Percentiles rank a stretch among this genome's conserved stretches.
These are phyloP conservation scores for Neurospora discreta DNA, from an alignment of 495 filamentous ascomycete genomes.

Conservation along the genomic window DNA sequence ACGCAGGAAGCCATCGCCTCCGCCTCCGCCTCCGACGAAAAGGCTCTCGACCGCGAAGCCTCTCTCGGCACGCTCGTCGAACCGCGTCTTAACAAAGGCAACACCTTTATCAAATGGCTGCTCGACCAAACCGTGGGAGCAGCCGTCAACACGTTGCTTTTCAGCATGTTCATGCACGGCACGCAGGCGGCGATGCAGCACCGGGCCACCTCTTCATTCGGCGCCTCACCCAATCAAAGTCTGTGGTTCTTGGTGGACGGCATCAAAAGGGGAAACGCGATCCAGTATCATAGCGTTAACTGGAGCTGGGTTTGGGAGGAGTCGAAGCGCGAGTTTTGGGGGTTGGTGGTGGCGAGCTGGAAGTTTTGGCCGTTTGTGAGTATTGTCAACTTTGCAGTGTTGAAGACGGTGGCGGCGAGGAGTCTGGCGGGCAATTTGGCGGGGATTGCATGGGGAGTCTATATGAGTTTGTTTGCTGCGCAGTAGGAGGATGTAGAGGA, in stretches of 20 bases:
- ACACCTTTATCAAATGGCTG: conserved; percentile 69
- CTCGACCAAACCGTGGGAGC: conserved; percentile 76
- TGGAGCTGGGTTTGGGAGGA: conserved; percentile 21
- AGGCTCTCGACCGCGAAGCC: conserved; percentile 31
- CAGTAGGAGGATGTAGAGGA: conserved; percentile 5
- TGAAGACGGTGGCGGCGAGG: conserved; percentile 61
- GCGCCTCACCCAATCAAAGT: conserved; percentile 6
- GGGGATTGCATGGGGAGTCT: conserved; percentile 79
- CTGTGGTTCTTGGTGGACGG: conserved; percentile 10
- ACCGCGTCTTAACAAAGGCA: conserved; percentile 48
- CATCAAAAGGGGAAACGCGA: conserved; percentile 4
- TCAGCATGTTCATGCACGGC: conserved; percentile 40
- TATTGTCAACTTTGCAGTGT: conserved; percentile 63
- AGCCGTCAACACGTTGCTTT: conserved; percentile 65
- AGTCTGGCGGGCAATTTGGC: conserved; percentile 69
- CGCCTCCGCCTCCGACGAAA: conserved; percentile 28
- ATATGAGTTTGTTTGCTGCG: conserved; percentile 56
- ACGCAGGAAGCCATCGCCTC: conserved; percentile 25
- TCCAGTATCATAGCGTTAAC: conserved; percentile 22
- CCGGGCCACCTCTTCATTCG: not conserved
- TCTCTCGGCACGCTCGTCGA: conserved; percentile 30
- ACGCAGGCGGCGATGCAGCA: conserved; percentile 29
- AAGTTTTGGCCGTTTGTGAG: conserved; percentile 82
- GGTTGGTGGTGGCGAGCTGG: conserved; percentile 60
- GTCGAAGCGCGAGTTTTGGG: conserved; percentile 49